A percentile compares a stretch with the other conserved stretches of the same genome.
These are phyloP conservation scores for Aureobasidium sp. DNA, from an alignment of 2,329 filamentous ascomycete genomes.

Conservation along the genomic window DNA sequence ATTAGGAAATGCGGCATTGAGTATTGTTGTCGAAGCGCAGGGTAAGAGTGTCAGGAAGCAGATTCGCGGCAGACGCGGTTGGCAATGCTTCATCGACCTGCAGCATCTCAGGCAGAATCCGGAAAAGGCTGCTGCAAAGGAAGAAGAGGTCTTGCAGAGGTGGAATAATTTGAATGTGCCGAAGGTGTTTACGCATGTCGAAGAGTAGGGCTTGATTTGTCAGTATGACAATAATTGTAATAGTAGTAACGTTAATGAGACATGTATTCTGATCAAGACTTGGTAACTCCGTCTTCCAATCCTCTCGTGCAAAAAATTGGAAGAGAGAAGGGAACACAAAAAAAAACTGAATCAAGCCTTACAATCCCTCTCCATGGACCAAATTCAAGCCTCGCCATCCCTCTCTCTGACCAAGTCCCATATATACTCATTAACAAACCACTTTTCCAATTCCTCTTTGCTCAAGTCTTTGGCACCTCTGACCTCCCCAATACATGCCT, in stretches of 20 bases:
- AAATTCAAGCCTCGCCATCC: not conserved
- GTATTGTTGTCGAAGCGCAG: not conserved
- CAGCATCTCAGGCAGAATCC: not conserved
- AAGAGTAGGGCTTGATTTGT: not conserved
- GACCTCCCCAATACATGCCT: constrained; percentile 34
- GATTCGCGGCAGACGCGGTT: not conserved
- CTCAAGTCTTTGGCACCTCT: constrained; percentile 35
- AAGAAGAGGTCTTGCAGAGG: not conserved
- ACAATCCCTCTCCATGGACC: too few species aligned
- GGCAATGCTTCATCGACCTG: not conserved
- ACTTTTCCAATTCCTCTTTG: constrained; percentile 28
- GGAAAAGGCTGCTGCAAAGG: not conserved
- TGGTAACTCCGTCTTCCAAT: too few species aligned
- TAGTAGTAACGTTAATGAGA: not conserved
- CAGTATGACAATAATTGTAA: not conserved
- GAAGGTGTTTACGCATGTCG: not conserved
- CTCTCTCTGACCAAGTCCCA: constrained; percentile 21
- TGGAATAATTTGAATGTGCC: not conserved
- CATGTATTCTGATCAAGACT: too few species aligned
- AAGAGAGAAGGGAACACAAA: too few species aligned
- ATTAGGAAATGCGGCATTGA: not conserved
- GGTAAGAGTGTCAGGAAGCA: not conserved
- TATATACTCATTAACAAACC: constrained; percentile 40
- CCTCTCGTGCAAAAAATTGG: too few species aligned
- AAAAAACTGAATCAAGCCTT: too few species aligned